Conservation (phyloP, 306 rosid genomes). For the Cicer bijugum region DNA sequence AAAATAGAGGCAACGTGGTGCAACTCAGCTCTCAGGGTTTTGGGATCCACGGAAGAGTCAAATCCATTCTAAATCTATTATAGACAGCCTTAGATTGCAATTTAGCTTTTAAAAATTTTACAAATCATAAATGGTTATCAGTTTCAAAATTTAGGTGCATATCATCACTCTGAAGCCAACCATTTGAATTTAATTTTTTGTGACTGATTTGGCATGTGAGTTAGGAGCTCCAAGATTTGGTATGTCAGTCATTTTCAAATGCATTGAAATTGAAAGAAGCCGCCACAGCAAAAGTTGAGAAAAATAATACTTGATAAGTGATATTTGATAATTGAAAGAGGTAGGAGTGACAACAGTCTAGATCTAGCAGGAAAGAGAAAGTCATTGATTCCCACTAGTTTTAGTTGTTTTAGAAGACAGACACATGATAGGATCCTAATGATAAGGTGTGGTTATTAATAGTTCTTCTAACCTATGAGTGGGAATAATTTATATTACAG, state of each 20-base stretch:
- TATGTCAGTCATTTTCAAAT: not conserved
- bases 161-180: not conserved
- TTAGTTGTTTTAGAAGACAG: not conserved
- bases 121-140: not conserved
- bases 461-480: not conserved
- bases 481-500: not conserved
- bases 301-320: not conserved
- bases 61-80: not conserved
- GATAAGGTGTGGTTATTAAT: not conserved
- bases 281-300: not conserved
- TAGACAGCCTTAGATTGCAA: not conserved
- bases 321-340: conserved; percentile 4
- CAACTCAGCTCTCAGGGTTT: not conserved
- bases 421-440: not conserved
- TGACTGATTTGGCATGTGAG: not conserved
- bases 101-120: conserved; percentile 8
- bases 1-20: not conserved
- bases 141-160: conserved; percentile 19
- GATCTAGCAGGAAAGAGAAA: not conserved
- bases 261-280: not conserved
- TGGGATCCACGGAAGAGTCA: not conserved
- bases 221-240: not conserved
- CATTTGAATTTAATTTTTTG: conserved; percentile 19
- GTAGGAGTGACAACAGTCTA: not conserved
- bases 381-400: not conserved